Evolutionary conservation across 192 early-diverging fungal genomes (phyloP).

Genomic region (Coemansia sp.): DNA sequence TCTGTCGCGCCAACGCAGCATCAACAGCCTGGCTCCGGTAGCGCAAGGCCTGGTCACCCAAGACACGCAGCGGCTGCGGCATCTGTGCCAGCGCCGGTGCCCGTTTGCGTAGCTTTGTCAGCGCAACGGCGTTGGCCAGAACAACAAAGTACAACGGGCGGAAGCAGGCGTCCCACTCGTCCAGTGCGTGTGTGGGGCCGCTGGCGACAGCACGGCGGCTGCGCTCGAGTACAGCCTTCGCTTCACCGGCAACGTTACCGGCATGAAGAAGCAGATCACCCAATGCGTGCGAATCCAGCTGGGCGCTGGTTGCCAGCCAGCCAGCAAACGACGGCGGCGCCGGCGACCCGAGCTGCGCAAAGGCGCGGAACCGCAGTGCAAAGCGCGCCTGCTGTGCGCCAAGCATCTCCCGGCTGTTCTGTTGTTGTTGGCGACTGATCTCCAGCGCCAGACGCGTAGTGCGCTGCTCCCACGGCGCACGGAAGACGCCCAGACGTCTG

Average conservation of each 20-base stretch:
- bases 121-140: conserved; percentile 23
- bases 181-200: neutral
- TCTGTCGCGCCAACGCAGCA: neutral
- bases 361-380: conserved; percentile 38
- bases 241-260: conserved; percentile 3
- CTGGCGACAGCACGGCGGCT: neutral
- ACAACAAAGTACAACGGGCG: conserved; percentile 17
- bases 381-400: conserved; percentile 20
- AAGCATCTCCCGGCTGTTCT: conserved; percentile 12
- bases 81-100: neutral
- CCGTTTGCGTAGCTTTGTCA: conserved; percentile 16
- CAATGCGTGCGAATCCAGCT: conserved; percentile 31
- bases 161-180: conserved; percentile 6
- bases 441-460: conserved; percentile 10
- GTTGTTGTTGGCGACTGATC: neutral
- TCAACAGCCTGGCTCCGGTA: conserved; percentile 6
- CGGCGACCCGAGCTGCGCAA: conserved; percentile 39
- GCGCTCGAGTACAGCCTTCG: conserved; percentile 10
- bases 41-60: conserved; percentile 18
- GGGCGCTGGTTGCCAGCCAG: conserved; percentile 20
- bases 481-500: conserved; percentile 24
- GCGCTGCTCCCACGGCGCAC: conserved; percentile 29
- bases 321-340: conserved; percentile 28
- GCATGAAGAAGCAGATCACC: conserved; percentile 39
- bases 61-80: conserved; percentile 4